These are phyloP conservation scores for Hygrocybe coccinea DNA, from an alignment of 768 basidiomycete genomes.

Conservation along the genomic window DNA sequence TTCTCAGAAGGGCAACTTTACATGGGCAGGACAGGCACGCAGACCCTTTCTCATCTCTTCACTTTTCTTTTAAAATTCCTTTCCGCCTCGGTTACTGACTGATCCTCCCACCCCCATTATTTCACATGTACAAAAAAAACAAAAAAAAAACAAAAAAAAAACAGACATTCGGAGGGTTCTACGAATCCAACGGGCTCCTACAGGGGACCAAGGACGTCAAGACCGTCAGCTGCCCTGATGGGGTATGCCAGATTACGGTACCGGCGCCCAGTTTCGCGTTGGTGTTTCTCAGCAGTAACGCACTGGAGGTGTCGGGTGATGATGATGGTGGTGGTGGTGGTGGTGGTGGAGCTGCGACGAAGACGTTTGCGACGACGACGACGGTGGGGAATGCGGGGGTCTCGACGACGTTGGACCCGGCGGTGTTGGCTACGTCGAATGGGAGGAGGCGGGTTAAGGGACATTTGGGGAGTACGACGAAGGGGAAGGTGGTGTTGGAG, in stretches of 20 bases:
- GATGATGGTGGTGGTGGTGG: conserved; percentile 27
- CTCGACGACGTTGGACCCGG: conserved; percentile 51
- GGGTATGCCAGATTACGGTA: conserved; percentile 51
- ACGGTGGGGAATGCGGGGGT: conserved; percentile 47
- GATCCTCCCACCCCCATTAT: too few species aligned
- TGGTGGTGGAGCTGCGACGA: conserved; percentile 27
- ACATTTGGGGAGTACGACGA: not conserved
- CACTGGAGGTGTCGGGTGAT: too few species aligned
- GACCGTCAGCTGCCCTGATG: not conserved
- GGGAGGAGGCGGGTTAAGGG: conserved; percentile 17
- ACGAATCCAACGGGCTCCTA: not conserved
- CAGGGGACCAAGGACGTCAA: not conserved
- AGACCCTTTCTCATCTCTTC: too few species aligned
- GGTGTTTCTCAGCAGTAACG: too few species aligned
- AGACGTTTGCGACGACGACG: conserved; percentile 56
- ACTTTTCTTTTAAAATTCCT: too few species aligned
- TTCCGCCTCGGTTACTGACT: too few species aligned
- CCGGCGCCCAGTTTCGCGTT: conserved; percentile 70
- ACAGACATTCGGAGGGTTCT: not conserved
- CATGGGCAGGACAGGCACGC: too few species aligned
- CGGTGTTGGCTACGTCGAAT: conserved; percentile 53
- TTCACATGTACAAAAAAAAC: too few species aligned
- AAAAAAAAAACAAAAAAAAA: too few species aligned
- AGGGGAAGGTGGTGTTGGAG: not conserved
- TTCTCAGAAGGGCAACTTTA: too few species aligned